phyloP scores from a whole-genome alignment of 2,329 filamentous ascomycete species.

The Cytospora piceae region DNA sequence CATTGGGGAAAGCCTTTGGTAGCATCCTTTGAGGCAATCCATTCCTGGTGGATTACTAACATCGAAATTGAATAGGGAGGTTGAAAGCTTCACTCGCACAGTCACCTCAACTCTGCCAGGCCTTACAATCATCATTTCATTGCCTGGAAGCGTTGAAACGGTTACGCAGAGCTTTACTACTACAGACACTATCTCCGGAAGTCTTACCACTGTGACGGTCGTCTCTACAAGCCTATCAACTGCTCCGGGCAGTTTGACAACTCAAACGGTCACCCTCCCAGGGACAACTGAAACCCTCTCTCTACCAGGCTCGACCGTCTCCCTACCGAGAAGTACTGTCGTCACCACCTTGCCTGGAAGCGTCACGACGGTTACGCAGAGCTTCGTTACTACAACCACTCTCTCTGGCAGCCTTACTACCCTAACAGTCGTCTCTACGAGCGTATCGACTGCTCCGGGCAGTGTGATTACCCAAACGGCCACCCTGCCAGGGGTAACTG shows the following conservation, averaged over 20 bases:
- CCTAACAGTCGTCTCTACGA: slow-evolving; percentile 12
- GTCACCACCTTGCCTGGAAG: slow-evolving; percentile 2
- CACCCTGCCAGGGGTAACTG: slow-evolving; percentile 7
- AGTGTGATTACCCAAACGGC: not conserved
- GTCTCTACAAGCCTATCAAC: slow-evolving; percentile 8
- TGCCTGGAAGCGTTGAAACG: slow-evolving; percentile 24
- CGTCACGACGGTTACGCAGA: slow-evolving; percentile 29
- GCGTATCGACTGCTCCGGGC: slow-evolving; percentile 2
- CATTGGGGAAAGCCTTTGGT: not conserved
- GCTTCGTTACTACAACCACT: slow-evolving; percentile 25
- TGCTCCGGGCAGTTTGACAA: not conserved
- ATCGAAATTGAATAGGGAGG: not conserved
- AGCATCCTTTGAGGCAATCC: not conserved
- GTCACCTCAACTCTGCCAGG: slow-evolving; percentile 5
- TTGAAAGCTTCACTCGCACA: slow-evolving; percentile 1
- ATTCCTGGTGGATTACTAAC: not conserved
- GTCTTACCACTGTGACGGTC: slow-evolving; percentile 10
- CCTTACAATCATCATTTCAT: not conserved
- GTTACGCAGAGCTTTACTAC: slow-evolving; percentile 28
- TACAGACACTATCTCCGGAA: slow-evolving; percentile 18
- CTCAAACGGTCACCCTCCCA: not conserved
- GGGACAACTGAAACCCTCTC: no score
- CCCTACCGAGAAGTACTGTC: not conserved
- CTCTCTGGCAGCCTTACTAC: slow-evolving; percentile 20
- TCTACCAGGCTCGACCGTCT: not conserved